Evolutionary conservation across 371 early-diverging fungal species (phyloP).

Genomic region (Lichtheimia hyalospora): DNA sequence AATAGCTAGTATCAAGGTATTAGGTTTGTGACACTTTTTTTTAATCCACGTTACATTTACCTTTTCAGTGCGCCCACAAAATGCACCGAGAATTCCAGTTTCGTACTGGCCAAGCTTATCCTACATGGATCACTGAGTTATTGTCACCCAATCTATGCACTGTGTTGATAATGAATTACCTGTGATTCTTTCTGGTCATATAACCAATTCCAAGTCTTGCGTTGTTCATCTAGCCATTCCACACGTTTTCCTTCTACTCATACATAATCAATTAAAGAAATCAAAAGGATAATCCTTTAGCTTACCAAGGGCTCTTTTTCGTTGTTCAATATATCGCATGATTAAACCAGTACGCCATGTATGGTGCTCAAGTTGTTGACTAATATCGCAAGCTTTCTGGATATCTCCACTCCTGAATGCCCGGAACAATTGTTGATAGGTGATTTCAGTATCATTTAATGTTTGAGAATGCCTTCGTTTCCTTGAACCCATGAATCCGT

Average conservation of each 20-base stretch:
- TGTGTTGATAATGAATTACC: neutral
- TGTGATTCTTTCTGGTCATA: neutral
- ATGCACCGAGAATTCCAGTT: conserved; percentile 6
- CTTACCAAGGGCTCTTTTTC: neutral
- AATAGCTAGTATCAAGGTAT: conserved; percentile 1
- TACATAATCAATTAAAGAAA: neutral
- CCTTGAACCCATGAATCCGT: no score
- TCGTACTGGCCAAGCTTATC: conserved; percentile 5
- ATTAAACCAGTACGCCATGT: conserved; percentile 11
- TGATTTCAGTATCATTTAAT: neutral
- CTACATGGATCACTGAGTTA: neutral
- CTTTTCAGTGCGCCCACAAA: neutral
- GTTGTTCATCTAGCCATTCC: conserved; percentile 7
- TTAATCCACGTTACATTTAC: conserved; percentile 1
- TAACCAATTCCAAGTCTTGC: conserved; percentile 8
- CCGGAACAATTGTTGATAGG: conserved; percentile 2
- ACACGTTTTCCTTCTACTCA: neutral
- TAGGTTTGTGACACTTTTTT: neutral
- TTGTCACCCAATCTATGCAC: neutral
- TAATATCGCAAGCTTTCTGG: neutral
- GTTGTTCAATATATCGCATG: neutral
- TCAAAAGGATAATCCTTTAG: neutral
- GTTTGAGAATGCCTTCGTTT: neutral
- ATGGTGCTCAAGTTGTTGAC: neutral
- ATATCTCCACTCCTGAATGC: conserved; percentile 2